These are phyloP conservation scores for Aspergillus udagawae DNA, from an alignment of 2,329 filamentous ascomycete species.

Conservation along the genomic window DNA sequence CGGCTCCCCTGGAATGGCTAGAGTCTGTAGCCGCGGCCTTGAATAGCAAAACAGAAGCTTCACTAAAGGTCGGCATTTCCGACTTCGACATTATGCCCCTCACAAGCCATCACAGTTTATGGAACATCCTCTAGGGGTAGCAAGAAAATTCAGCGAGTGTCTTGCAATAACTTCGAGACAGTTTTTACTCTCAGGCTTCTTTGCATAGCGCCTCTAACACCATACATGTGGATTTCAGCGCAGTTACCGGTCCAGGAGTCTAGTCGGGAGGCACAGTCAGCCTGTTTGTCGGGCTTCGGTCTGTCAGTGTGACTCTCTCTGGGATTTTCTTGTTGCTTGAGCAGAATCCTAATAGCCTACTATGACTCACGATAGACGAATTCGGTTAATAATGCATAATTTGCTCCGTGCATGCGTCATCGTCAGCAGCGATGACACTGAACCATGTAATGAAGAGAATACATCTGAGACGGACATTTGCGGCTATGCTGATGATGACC, in stretches of 20 bases:
- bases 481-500: background rate
- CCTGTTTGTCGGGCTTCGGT: too few species aligned
- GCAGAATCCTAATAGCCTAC: background rate
- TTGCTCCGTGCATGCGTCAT: background rate
- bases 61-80: background rate
- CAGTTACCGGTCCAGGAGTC: too few species aligned
- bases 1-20: too few species aligned
- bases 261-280: background rate
- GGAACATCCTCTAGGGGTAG: constrained; percentile 4
- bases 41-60: too few species aligned
- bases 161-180: background rate
- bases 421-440: background rate
- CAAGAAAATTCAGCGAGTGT: background rate
- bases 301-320: background rate
- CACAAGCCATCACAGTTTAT: constrained; percentile 22
- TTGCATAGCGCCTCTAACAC: background rate
- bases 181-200: background rate
- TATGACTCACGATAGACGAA: background rate
- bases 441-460: background rate
- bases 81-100: background rate
- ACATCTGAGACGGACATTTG: background rate
- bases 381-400: background rate
- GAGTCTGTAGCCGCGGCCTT: too few species aligned
- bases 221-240: background rate
- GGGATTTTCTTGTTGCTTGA: background rate